Evolutionary conservation across 192 early-diverging fungal genomes (phyloP), one percentile per base, ranked within the genome.

Genomic region (Backusella mclennaniae): DNA sequence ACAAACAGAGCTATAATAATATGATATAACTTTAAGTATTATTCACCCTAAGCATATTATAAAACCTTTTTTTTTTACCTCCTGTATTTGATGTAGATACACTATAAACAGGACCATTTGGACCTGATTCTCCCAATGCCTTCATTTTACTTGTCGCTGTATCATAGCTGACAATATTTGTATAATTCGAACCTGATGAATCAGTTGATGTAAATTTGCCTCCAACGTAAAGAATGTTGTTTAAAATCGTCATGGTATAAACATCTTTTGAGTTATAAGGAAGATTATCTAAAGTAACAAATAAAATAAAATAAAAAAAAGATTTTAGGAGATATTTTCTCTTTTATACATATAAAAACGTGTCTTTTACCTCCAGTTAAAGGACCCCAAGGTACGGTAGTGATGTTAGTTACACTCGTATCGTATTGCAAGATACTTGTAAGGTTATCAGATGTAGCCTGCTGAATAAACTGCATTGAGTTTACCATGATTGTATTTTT

Each of bases 151-250:
- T 70, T 14, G 73, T 21, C 8, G 53, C 26, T 67, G 71, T 73
- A 77, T 87, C 78, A 80, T 90, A 92, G 49, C 77, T 76, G 4
- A 89, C 91, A 75, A 94, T 83, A 76, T 91, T 92, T 4, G 75
- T 80, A 66, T 73, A 80, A 19, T 53, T 53, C 6, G 19, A 39
- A n/a, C 31, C 39, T 17, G 35, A 23, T 41, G 36, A 15, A 1
- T 66, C 19, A 6, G 79, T 42, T 70, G 56, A 63, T 26, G 76
- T 70, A 63, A 94, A 94, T 12, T 82, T 79, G 15, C 93, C 93
- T 35, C 89, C 92, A 39, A 94, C 82, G 66, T 35, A 81, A 17
- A 49, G 69, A 67, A 80, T 52, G 1, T 79, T 76, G 38, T 78
- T 71, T 15, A 83, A 84, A 0, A 85, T 38, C 0, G 80, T 79